Evolutionary conservation across 768 basidiomycete genomes (phyloP).

Genomic region (Pseudohyphozyma bogoriensis): DNA sequence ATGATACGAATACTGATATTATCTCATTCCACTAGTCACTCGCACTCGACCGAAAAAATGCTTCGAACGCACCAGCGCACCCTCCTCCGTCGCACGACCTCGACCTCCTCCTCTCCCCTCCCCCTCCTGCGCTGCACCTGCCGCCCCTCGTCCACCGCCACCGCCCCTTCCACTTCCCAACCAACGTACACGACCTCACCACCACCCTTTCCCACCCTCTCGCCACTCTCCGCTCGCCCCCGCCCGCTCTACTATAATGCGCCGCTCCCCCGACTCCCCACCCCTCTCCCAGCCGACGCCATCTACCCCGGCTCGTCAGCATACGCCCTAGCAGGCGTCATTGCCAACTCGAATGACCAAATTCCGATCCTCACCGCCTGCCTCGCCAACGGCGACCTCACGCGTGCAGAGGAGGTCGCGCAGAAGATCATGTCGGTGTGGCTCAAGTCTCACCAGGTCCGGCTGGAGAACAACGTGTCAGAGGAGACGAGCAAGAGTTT

Average conservation of each 20-base stretch:
- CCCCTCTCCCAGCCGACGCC: constrained; percentile 16
- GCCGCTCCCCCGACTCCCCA: constrained; percentile 21
- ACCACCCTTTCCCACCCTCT: not conserved
- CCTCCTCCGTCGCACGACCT: too few species aligned
- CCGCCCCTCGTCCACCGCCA: not conserved
- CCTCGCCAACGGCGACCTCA: constrained; percentile 64
- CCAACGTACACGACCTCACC: not conserved
- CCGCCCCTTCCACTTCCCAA: not conserved
- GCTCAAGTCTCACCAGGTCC: not conserved
- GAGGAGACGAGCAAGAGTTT: not conserved
- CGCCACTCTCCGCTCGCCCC: not conserved
- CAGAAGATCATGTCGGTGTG: constrained; percentile 47
- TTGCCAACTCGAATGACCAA: constrained; percentile 45
- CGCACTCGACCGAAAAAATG: too few species aligned
- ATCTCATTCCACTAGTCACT: too few species aligned
- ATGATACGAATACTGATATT: too few species aligned
- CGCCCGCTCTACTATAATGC: constrained; percentile 15
- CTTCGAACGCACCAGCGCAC: too few species aligned
- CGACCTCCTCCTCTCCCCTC: not conserved
- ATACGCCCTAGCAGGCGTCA: too few species aligned
- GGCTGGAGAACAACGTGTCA: not conserved
- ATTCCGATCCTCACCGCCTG: constrained; percentile 76
- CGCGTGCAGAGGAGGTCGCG: constrained; percentile 65
- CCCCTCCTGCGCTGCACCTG: not conserved
- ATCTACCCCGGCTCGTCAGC: not conserved